A percentile compares a stretch with the other conserved stretches of the same genome.
phyloP scores from a whole-genome alignment of 75 land plant genomes.

The Selaginella tamariscina region DNA sequence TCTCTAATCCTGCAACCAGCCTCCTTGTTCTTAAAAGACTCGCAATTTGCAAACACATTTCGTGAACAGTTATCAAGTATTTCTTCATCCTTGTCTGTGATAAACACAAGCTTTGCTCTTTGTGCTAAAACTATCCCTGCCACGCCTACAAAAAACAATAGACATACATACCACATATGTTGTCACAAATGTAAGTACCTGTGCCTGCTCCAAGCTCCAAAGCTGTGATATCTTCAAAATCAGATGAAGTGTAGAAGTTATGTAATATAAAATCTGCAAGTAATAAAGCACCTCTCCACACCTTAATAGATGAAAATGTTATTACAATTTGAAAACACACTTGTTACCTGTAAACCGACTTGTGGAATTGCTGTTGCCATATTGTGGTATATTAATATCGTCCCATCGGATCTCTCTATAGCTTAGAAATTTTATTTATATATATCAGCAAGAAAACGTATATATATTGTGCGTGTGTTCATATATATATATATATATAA shows the following conservation, averaged over 20 bases:
- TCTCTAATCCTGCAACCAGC: conserved; percentile 47
- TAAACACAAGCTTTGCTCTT: conserved; percentile 41
- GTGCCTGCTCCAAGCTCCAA: conserved; percentile 90
- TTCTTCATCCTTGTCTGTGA: conserved; percentile 57
- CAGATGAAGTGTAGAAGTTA: conserved; percentile 34
- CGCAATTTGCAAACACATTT: conserved; percentile 48
- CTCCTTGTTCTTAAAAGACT: conserved; percentile 18
- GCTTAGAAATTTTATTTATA: not conserved
- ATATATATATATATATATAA: not conserved
- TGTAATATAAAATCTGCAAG: conserved; percentile 75
- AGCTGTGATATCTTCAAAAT: conserved; percentile 44
- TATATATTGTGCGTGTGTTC: not conserved
- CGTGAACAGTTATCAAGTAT: conserved; percentile 61
- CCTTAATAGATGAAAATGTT: conserved; percentile 26
- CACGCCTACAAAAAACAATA: conserved; percentile 41
- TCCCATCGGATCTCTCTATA: not conserved
- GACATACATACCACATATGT: conserved; percentile 11
- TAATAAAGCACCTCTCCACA: conserved; percentile 83
- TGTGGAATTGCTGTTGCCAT: conserved; percentile 47
- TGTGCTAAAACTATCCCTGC: conserved; percentile 60
- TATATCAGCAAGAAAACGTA: not conserved
- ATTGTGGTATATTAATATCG: conserved; percentile 46
- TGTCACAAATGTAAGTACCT: conserved; percentile 33
- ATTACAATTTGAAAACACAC: not conserved
- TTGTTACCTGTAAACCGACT: conserved; percentile 67